Conservation (phyloP, 768 basidiomycete genomes). For the Myochromella boudieri region DNA sequence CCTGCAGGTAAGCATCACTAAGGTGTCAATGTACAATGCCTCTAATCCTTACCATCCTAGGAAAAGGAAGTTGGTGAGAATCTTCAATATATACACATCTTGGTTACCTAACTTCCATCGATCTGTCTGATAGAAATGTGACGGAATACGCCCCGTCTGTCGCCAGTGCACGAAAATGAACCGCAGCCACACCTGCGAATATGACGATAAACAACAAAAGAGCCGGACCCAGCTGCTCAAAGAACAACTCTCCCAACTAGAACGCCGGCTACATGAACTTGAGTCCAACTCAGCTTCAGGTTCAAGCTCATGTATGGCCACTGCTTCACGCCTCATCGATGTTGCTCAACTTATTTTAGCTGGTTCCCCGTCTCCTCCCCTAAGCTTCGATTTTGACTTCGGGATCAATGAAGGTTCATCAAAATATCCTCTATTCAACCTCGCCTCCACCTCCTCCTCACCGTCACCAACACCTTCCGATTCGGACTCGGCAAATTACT, state of each 20-base stretch:
- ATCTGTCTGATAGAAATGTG: slow-evolving; percentile 56
- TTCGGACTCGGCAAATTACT: not conserved
- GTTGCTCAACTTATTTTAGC: not conserved
- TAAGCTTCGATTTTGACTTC: slow-evolving; percentile 7
- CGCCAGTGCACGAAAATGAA: slow-evolving; percentile 56
- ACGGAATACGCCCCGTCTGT: slow-evolving; percentile 56
- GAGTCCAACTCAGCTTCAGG: slow-evolving; percentile 34
- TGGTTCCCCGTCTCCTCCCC: slow-evolving; percentile 7
- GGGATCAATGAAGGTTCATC: slow-evolving; percentile 2
- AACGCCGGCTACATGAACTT: slow-evolving; percentile 53
- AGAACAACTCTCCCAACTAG: slow-evolving; percentile 53
- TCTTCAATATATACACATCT: not conserved
- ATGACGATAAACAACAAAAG: slow-evolving; percentile 60
- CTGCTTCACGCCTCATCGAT: not conserved
- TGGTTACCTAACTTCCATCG: not conserved
- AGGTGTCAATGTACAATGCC: not conserved
- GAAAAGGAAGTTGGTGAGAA: slow-evolving; percentile 43
- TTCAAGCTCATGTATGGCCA: slow-evolving; percentile 2
- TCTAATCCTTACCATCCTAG: slow-evolving; percentile 21
- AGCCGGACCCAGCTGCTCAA: slow-evolving; percentile 58
- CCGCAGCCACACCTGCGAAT: slow-evolving; percentile 50
- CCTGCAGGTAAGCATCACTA: slow-evolving; percentile 36
- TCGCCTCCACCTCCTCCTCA: slow-evolving; percentile 10
- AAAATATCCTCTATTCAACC: slow-evolving; percentile 2
- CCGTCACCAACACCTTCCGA: slow-evolving; percentile 12